Percentiles rank a stretch among this genome's conserved stretches.
phyloP scores from a whole-genome alignment of 2,329 filamentous ascomycete species.

The Chaetomiaceae sp. region DNA sequence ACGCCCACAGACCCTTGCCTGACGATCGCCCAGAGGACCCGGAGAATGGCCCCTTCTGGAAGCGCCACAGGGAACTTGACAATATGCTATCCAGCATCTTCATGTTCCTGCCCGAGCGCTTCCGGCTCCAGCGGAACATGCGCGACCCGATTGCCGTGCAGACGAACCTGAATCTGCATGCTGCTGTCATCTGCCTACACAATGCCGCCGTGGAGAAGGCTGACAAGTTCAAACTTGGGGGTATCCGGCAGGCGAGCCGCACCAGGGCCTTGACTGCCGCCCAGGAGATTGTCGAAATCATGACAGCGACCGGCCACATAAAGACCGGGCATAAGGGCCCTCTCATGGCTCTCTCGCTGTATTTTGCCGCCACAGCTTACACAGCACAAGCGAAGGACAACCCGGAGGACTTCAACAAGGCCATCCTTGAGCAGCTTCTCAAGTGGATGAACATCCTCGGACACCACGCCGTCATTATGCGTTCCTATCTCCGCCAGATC shows the following conservation, averaged over 20 bases:
- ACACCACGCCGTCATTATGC: slow-evolving; percentile 68
- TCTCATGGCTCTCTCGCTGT: slow-evolving; percentile 77
- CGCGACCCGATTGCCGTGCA: slow-evolving; percentile 72
- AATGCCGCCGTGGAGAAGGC: slow-evolving; percentile 83
- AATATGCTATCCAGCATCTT: slow-evolving; percentile 73
- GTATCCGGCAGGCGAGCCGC: slow-evolving; percentile 66
- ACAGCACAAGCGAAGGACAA: slow-evolving; percentile 68
- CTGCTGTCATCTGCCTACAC: slow-evolving; percentile 81
- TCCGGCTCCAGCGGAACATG: slow-evolving; percentile 67
- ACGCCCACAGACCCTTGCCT: slow-evolving; percentile 68
- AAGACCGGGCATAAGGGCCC: slow-evolving; percentile 66
- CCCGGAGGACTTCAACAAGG: slow-evolving; percentile 44
- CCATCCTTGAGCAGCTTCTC: slow-evolving; percentile 69
- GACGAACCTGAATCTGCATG: slow-evolving; percentile 83
- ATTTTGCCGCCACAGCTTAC: slow-evolving; percentile 79
- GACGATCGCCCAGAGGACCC: slow-evolving; percentile 71
- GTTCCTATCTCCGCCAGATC: slow-evolving; percentile 79
- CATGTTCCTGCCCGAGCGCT: slow-evolving; percentile 69
- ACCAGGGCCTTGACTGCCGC: slow-evolving; percentile 73
- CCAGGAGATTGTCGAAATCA: slow-evolving; percentile 77
- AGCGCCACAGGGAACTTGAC: slow-evolving; percentile 76
- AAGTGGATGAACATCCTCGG: slow-evolving; percentile 74
- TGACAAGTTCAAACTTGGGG: slow-evolving; percentile 64
- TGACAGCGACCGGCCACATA: slow-evolving; percentile 71
- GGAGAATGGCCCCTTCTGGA: slow-evolving; percentile 76